phyloP scores from a whole-genome alignment of 306 rosid genomes.

The Dalbergia cultrata region DNA sequence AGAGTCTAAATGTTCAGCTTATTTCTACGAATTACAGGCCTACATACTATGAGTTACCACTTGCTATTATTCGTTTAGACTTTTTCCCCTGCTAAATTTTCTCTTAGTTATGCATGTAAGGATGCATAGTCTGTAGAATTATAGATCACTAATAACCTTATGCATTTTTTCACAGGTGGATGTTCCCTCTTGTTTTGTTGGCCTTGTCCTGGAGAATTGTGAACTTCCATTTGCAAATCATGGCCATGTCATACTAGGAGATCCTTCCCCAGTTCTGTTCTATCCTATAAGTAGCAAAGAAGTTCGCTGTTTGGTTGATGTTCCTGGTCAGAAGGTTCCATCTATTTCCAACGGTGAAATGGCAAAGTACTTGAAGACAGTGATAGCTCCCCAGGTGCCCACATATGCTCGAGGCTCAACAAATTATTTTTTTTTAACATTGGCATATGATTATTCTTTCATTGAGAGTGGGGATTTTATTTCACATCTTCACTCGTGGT shows the following conservation, averaged over 20 bases:
- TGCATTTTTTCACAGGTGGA: constrained; percentile 72
- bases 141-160: constrained; percentile 11
- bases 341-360: constrained; percentile 94
- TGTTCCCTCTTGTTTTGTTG: constrained; percentile 93
- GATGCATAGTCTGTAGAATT: constrained; percentile 24
- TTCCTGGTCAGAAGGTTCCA: constrained; percentile 95
- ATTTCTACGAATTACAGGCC: constrained; percentile 11
- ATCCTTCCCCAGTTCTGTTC: constrained; percentile 94
- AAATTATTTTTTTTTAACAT: neutral
- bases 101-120: neutral
- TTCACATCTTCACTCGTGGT: neutral
- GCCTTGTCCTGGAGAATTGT: constrained; percentile 86
- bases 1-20: constrained; percentile 1
- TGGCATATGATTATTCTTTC: neutral
- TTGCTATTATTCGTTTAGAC: constrained; percentile 10
- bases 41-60: neutral
- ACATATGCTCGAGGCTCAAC: neutral
- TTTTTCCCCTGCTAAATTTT: neutral
- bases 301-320: constrained; percentile 95
- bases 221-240: constrained; percentile 88
- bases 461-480: neutral
- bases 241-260: constrained; percentile 89
- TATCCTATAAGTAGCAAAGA: constrained; percentile 92
- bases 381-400: constrained; percentile 89
- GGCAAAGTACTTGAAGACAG: constrained; percentile 82